phyloP scores from a whole-genome alignment of 345 rosid genomes.

The Sonneratia caseolaris region DNA sequence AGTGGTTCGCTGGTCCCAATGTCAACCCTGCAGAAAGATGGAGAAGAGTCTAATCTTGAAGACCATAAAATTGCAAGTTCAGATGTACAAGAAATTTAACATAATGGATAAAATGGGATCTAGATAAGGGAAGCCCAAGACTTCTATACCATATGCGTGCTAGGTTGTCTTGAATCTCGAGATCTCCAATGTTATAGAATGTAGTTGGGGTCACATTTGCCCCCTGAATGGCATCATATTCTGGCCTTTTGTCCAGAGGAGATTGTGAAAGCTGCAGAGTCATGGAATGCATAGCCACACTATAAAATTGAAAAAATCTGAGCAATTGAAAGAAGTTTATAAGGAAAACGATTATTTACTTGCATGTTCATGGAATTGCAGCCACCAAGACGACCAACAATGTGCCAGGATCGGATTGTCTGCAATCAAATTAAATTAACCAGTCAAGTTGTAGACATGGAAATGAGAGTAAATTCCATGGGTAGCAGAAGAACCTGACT shows the following conservation, averaged over 20 bases:
- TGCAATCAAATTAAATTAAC: constrained; percentile 20
- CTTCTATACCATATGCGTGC: constrained; percentile 65
- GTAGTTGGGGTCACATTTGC: constrained; percentile 76
- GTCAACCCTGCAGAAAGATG: constrained; percentile 49
- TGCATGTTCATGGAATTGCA: constrained; percentile 99
- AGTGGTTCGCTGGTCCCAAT: constrained; percentile 72
- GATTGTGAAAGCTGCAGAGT: constrained; percentile 65
- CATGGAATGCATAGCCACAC: too few species aligned
- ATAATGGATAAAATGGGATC: not conserved
- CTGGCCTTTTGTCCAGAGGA: constrained; percentile 55
- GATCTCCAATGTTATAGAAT: constrained; percentile 82
- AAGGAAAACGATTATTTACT: constrained; percentile 26
- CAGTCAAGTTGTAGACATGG: not conserved
- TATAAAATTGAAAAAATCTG: not conserved
- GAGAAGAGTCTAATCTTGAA: not conserved
- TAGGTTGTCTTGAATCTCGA: constrained; percentile 79
- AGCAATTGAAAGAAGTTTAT: not conserved
- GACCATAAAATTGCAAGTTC: not conserved
- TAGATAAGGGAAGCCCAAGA: not conserved
- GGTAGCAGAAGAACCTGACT: constrained; percentile 18
- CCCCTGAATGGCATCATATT: constrained; percentile 71
- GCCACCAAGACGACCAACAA: constrained; percentile 93
- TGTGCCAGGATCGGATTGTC: constrained; percentile 90
- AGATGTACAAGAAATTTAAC: not conserved
- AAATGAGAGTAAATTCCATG: not conserved